These are phyloP conservation scores for Brassica hybrid DNA, from an alignment of 441 rosid species.

Conservation along the genomic window DNA sequence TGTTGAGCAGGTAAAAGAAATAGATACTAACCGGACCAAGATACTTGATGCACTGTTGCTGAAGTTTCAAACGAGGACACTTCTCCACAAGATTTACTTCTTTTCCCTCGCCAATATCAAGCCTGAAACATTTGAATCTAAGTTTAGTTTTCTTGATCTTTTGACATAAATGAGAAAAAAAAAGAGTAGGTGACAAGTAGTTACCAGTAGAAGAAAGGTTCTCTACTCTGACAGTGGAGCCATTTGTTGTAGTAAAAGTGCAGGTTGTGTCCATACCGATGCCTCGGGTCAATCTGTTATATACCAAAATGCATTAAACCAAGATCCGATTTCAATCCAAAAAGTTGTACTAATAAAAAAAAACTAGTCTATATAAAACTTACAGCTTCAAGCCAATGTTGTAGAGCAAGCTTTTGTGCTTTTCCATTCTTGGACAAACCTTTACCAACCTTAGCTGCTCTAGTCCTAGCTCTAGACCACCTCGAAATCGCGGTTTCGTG, in stretches of 20 bases:
- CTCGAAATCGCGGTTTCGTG: slow-evolving; percentile 92
- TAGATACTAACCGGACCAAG: too few relatives aligned
- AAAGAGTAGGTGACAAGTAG: slow-evolving; percentile 18
- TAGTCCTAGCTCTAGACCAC: slow-evolving; percentile 98
- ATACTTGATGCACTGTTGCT: slow-evolving; percentile 89
- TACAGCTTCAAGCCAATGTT: slow-evolving; percentile 98
- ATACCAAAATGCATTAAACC: slow-evolving; percentile 15
- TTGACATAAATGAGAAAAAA: slow-evolving; percentile 1
- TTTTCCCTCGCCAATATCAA: slow-evolving; percentile 95
- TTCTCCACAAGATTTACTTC: slow-evolving; percentile 75
- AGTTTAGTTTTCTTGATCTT: slow-evolving; percentile 28
- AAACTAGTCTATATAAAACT: slow-evolving; percentile 37
- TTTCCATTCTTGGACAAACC: slow-evolving; percentile 88
- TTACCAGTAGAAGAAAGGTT: slow-evolving; percentile 98
- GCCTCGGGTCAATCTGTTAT: slow-evolving; percentile 92
- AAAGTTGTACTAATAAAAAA: neutral
- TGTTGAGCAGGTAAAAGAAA: too few relatives aligned
- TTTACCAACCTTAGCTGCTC: too few relatives aligned
- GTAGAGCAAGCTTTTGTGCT: slow-evolving; percentile 89
- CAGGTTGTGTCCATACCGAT: slow-evolving; percentile 93
- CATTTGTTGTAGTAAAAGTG: slow-evolving; percentile 83
- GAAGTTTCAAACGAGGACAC: slow-evolving; percentile 79
- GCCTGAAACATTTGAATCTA: slow-evolving; percentile 59
- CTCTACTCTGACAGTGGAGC: slow-evolving; percentile 82
- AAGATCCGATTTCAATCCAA: slow-evolving; percentile 17